A percentile compares a stretch with the other conserved stretches of the same genome.
Conservation (phyloP, 1,139 yeast genomes). For the Suhomyces ambrosiae region DNA sequence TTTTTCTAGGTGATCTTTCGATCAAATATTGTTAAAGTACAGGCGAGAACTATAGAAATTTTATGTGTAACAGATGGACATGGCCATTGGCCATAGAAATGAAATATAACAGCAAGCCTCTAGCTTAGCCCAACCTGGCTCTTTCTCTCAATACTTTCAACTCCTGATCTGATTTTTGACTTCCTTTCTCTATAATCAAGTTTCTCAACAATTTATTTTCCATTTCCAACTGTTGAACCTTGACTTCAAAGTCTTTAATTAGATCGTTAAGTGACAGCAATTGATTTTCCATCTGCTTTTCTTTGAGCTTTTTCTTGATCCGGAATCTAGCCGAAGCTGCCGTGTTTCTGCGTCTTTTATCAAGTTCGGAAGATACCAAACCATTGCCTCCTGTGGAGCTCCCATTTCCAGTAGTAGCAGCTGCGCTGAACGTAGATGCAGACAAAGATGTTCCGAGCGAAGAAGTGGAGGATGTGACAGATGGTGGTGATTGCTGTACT, state of each 20-base stretch:
- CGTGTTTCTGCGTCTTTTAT: slow-evolving; percentile 61
- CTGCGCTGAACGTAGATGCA: slow-evolving; percentile 8
- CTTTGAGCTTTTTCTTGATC: slow-evolving; percentile 60
- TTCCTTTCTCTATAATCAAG: slow-evolving; percentile 68
- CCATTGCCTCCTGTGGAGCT: slow-evolving; percentile 8
- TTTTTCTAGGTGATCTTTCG: background rate
- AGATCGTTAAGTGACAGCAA: slow-evolving; percentile 63
- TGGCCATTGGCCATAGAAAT: background rate
- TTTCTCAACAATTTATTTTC: slow-evolving; percentile 65
- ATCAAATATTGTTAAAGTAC: slow-evolving; percentile 1
- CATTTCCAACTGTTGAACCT: slow-evolving; percentile 58
- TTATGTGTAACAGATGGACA: background rate
- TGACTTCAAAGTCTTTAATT: slow-evolving; percentile 60
- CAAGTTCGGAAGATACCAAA: slow-evolving; percentile 41
- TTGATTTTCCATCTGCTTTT: slow-evolving; percentile 65
- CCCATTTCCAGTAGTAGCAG: slow-evolving; percentile 18
- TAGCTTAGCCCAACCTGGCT: slow-evolving; percentile 23
- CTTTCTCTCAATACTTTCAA: slow-evolving; percentile 38
- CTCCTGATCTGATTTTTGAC: slow-evolving; percentile 46
- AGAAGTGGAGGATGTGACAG: slow-evolving; percentile 12
- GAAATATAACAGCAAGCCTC: background rate
- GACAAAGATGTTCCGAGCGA: slow-evolving; percentile 12
- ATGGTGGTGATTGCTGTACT: slow-evolving; percentile 13
- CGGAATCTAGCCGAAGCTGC: slow-evolving; percentile 67
- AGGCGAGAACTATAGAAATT: slow-evolving; percentile 1